phyloP scores from a whole-genome alignment of 163 green algal species.

The Smithsoniella earleae region DNA sequence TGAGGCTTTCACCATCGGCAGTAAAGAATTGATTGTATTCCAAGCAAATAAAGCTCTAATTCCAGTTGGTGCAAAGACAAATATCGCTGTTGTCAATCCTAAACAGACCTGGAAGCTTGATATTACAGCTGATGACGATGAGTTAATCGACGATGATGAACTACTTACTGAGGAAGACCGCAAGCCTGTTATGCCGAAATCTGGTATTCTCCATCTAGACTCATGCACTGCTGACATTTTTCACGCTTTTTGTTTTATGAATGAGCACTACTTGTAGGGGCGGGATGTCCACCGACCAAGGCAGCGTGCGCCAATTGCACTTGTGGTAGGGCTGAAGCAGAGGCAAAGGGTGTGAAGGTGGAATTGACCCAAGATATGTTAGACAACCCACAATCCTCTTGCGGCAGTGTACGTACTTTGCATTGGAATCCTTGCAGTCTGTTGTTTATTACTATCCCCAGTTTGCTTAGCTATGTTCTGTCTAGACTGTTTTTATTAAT shows the following conservation, averaged over 20 bases:
- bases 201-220: constrained; percentile 20
- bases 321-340: constrained; percentile 75
- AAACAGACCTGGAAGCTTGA: not conserved
- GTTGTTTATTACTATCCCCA: no score
- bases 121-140: constrained; percentile 39
- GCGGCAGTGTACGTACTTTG: constrained; percentile 78
- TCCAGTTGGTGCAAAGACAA: not conserved
- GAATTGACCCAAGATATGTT: constrained; percentile 78
- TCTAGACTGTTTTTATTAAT: no score
- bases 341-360: constrained; percentile 45
- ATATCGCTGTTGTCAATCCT: not conserved
- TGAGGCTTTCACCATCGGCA: not conserved
- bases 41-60: not conserved
- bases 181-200: constrained; percentile 32
- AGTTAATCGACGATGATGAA: constrained; percentile 58
- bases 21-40: not conserved
- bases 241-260: constrained; percentile 3
- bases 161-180: constrained; percentile 64
- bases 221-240: not conserved
- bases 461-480: no score
- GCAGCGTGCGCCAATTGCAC: constrained; percentile 88
- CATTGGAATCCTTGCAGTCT: no score
- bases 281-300: constrained; percentile 49
- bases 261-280: not conserved
- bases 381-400: constrained; percentile 80